These are phyloP conservation scores for Clarireedia homoeocarpa DNA, from an alignment of 2,329 filamentous ascomycete genomes.

Conservation along the genomic window DNA sequence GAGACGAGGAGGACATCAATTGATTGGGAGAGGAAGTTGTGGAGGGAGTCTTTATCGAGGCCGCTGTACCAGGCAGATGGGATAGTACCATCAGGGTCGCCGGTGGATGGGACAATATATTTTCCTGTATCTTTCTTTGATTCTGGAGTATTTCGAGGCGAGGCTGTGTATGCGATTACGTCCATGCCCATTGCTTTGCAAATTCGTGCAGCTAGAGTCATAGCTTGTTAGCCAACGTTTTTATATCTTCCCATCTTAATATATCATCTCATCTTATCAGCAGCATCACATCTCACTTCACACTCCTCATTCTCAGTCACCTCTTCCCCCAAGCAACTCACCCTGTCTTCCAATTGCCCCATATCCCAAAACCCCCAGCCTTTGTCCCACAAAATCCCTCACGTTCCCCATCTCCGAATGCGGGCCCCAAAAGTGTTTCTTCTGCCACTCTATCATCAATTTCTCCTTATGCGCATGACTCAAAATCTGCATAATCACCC, in stretches of 20 bases:
- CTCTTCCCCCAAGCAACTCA: slow-evolving; percentile 27
- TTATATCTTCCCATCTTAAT: neutral
- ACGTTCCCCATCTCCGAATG: slow-evolving; percentile 29
- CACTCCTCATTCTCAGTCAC: neutral
- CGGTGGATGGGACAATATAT: slow-evolving; percentile 56
- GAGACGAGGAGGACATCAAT: slow-evolving; percentile 33
- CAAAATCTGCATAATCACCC: slow-evolving; percentile 55
- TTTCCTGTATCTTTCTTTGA: slow-evolving; percentile 45
- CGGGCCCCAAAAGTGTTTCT: slow-evolving; percentile 44
- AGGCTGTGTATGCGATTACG: slow-evolving; percentile 58
- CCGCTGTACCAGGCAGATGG: slow-evolving; percentile 33
- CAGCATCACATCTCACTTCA: neutral
- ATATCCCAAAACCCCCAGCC: slow-evolving; percentile 42
- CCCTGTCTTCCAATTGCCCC: slow-evolving; percentile 33
- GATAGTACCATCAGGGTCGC: slow-evolving; percentile 31
- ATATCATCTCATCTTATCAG: neutral
- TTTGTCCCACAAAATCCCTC: slow-evolving; percentile 48
- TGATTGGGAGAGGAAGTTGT: slow-evolving; percentile 30
- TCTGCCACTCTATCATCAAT: slow-evolving; percentile 48
- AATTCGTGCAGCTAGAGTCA: slow-evolving; percentile 36
- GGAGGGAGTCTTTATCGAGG: slow-evolving; percentile 25
- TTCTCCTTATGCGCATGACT: slow-evolving; percentile 48
- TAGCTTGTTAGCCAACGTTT: slow-evolving; percentile 1
- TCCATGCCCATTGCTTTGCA: slow-evolving; percentile 51
- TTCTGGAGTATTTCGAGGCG: slow-evolving; percentile 48